phyloP scores from a whole-genome alignment of 345 rosid species.

The Abelmoschus esculentus region DNA sequence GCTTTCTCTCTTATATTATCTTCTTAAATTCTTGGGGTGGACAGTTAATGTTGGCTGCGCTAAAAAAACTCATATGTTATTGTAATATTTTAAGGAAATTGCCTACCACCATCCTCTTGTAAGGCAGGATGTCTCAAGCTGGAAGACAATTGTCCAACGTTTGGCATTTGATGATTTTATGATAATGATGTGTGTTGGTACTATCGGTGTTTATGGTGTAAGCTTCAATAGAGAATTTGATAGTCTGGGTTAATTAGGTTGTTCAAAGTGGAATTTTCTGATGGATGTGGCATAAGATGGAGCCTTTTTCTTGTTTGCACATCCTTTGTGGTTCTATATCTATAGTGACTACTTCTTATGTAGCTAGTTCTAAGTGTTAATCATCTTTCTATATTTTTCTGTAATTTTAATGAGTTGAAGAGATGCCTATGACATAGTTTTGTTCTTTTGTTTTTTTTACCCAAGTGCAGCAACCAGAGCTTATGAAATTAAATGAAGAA shows the following conservation, averaged over 20 bases:
- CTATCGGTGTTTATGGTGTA: not conserved
- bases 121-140: not conserved
- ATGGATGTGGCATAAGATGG: not conserved
- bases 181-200: not conserved
- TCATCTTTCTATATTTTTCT: not conserved
- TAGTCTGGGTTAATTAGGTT: not conserved
- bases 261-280: not conserved
- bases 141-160: not conserved
- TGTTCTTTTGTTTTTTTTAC: conserved; percentile 11
- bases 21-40: not conserved
- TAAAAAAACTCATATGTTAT: not conserved
- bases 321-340: not conserved
- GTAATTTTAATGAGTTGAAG: conserved; percentile 1
- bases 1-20: not conserved
- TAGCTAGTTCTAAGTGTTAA: conserved; percentile 3
- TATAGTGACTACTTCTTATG: not conserved
- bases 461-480: conserved; percentile 73
- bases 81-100: not conserved
- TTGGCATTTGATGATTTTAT: not conserved
- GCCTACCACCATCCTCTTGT: not conserved
- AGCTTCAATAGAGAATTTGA: not conserved
- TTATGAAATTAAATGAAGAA: conserved; percentile 81
- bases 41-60: not conserved
- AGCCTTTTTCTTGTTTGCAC: not conserved
- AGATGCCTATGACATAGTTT: conserved; percentile 8